Evolutionary conservation across 257 asterid species (phyloP).

Genomic region (Ehretia macrophylla): DNA sequence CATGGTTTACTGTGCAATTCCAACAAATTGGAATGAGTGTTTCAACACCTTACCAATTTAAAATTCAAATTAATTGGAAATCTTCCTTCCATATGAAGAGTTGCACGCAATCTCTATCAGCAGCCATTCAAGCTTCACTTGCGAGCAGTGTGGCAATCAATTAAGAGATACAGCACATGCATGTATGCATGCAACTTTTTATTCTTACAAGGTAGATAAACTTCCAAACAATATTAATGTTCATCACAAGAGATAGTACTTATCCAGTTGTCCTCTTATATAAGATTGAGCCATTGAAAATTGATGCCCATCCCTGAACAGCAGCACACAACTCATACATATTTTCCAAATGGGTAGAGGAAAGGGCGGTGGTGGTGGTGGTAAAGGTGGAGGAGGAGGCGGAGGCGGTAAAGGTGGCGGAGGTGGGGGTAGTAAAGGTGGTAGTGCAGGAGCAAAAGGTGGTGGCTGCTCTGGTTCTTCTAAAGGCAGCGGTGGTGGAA

Average conservation of each 20-base stretch:
- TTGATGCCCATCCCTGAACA: too few species aligned
- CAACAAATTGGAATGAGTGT: too few species aligned
- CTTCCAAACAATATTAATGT: background rate
- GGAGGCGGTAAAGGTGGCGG: background rate
- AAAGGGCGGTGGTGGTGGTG: background rate
- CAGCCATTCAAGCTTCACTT: background rate
- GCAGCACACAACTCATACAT: background rate
- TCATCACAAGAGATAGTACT: too few species aligned
- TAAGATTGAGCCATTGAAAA: too few species aligned
- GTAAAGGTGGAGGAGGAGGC: background rate
- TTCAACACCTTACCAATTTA: too few species aligned
- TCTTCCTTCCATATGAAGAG: background rate
- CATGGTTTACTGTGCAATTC: too few species aligned
- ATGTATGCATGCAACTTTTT: background rate
- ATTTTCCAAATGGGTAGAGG: background rate
- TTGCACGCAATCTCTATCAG: background rate
- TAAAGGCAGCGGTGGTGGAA: constrained; percentile 6
- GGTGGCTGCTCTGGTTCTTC: background rate
- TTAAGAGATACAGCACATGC: background rate
- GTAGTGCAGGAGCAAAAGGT: constrained; percentile 1
- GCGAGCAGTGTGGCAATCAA: background rate
- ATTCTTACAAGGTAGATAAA: background rate
- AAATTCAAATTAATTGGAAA: too few species aligned
- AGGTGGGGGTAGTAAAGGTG: background rate
- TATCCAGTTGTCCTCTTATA: background rate